phyloP scores from a whole-genome alignment of 1,284 basidiomycete genomes.

The Hymenochaete sp. region DNA sequence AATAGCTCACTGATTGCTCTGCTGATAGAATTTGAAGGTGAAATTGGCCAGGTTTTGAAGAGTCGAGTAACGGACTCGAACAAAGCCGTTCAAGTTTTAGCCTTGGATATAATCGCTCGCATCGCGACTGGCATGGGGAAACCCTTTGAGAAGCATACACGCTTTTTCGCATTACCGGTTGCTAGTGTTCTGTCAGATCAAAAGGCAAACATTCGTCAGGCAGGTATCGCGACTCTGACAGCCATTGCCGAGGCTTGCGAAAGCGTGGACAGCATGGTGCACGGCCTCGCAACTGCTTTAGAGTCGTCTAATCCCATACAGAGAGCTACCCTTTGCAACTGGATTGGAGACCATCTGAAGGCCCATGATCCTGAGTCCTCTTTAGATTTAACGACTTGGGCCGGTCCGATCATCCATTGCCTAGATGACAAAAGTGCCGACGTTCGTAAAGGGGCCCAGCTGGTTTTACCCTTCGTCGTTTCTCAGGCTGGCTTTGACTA shows the following conservation, averaged over 20 bases:
- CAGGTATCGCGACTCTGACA: conserved; percentile 71
- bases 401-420: conserved; percentile 63
- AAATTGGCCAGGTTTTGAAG: conserved; percentile 85
- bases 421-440: conserved; percentile 91
- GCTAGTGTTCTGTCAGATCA: conserved; percentile 87
- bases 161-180: conserved; percentile 70
- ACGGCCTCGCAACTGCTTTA: conserved; percentile 70
- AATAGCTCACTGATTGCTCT: conserved; percentile 12
- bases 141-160: conserved; percentile 85
- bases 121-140: conserved; percentile 93
- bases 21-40: conserved; percentile 43
- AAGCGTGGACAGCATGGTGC: conserved; percentile 74
- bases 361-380: conserved; percentile 45
- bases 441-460: conserved; percentile 86
- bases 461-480: conserved; percentile 75
- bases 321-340: conserved; percentile 75
- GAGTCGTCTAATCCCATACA: conserved; percentile 88
- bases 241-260: conserved; percentile 84
- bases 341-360: conserved; percentile 79
- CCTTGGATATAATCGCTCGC: conserved; percentile 84
- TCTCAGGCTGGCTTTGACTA: conserved; percentile 74
- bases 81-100: conserved; percentile 85
- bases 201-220: conserved; percentile 79
- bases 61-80: conserved; percentile 88
- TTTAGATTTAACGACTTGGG: conserved; percentile 74